Evolutionary conservation across 2,329 filamentous ascomycete genomes (phyloP), one percentile per base, ranked within the genome.

Genomic region (Diaporthe ampelina): DNA sequence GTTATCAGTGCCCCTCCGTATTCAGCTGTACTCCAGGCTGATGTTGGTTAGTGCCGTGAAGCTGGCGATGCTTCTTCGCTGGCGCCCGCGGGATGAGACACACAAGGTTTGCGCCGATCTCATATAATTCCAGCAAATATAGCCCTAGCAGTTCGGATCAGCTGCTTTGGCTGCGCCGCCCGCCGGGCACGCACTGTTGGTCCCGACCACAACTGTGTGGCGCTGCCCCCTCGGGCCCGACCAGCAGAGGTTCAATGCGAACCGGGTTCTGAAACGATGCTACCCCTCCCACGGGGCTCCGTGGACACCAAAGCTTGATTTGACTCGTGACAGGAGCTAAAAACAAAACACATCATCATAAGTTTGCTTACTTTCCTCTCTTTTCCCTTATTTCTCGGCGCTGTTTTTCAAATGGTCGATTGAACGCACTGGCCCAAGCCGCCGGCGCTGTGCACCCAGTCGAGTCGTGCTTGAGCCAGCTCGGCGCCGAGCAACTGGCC

Each of bases 201-300:
- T 32, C 48, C 63, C 35, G 10, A 2, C 40, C 40, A 43, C 45
- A n/a, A 21, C 32, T 19, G 37, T 68, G 45, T 40, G 48, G 48
- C 63, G 63, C 32, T 29, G 3, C 37, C 13, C 40, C 40, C 40
- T 43, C 40, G 40, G 40, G 40, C 15, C 40, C 40, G 40, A 32
- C n/a, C n/a, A 32, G 52, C 17, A 26, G 45, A 67, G 9, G 29
- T 13, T 67, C 63, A 52, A 68, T 68, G 63, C 63, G 63, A 29
- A 40, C 48, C 48, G n/a, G 63, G 63, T 24, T n/a, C 45, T 68
- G 63, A 68, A 68, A 68, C 63, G 48, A 68, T 52, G 32, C 48
- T 68, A 68, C 63, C 63, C 63, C 63, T 54, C 63, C 17, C n/a
- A 54, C 45, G 29, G 45, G 63, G 40, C 15, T 26, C 63, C 63